phyloP scores from a whole-genome alignment of 352 stramenopile species.

The Phytophthora uliginosa region DNA sequence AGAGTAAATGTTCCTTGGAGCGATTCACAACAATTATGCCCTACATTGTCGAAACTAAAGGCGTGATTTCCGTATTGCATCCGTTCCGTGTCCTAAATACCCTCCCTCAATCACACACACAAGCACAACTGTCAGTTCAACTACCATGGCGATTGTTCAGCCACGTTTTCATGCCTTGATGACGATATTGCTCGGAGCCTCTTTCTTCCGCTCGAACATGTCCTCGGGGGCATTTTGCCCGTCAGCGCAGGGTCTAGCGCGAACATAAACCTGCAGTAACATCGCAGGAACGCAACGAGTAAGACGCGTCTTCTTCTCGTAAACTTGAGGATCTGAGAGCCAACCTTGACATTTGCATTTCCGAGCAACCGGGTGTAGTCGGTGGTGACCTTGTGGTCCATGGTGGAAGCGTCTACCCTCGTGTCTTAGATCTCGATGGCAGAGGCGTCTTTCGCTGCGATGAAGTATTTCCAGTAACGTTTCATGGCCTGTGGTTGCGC shows the following conservation, averaged over 20 bases:
- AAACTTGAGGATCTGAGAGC: neutral
- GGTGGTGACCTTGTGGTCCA: slow-evolving; percentile 90
- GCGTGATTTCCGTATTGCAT: slow-evolving; percentile 91
- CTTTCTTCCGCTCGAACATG: slow-evolving; percentile 88
- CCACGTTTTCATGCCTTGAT: slow-evolving; percentile 61
- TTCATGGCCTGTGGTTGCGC: slow-evolving; percentile 7
- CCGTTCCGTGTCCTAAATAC: slow-evolving; percentile 75
- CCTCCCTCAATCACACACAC: neutral
- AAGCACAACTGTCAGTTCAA: neutral
- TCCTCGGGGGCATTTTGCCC: slow-evolving; percentile 73
- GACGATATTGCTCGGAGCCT: slow-evolving; percentile 83
- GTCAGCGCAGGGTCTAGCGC: slow-evolving; percentile 81
- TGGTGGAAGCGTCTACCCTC: slow-evolving; percentile 22
- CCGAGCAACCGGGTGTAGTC: slow-evolving; percentile 85
- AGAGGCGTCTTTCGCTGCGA: neutral
- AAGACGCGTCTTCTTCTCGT: neutral
- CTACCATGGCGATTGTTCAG: neutral
- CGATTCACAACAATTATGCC: neutral
- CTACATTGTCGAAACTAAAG: slow-evolving; percentile 88
- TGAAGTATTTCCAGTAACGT: slow-evolving; percentile 27
- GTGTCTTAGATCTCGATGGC: neutral
- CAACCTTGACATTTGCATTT: slow-evolving; percentile 84
- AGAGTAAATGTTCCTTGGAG: neutral
- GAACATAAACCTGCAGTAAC: slow-evolving; percentile 69
- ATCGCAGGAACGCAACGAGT: neutral